Evolutionary conservation across 345 rosid genomes (phyloP).

Genomic region (Pistacia vera): DNA sequence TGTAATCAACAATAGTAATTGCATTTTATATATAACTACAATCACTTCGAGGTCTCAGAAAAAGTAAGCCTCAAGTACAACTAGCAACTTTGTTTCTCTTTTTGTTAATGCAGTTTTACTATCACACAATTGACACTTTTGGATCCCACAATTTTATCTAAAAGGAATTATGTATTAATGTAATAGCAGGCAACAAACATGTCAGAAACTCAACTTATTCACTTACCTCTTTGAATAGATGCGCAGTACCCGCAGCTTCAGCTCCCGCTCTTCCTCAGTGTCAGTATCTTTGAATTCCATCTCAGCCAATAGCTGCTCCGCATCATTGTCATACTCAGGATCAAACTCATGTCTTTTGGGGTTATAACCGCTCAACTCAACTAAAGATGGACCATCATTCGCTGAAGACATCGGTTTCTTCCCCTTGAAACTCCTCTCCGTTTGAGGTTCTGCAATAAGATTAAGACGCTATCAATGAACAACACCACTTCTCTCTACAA

Average conservation of each 20-base stretch:
- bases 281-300: slow-evolving; percentile 96
- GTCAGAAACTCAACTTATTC: slow-evolving; percentile 1
- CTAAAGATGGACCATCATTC: slow-evolving; percentile 66
- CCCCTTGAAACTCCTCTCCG: slow-evolving; percentile 63
- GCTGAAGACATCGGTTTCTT: slow-evolving; percentile 60
- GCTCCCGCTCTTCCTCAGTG: slow-evolving; percentile 79
- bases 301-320: slow-evolving; percentile 93
- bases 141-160: not conserved
- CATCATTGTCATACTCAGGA: slow-evolving; percentile 93
- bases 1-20: not conserved
- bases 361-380: slow-evolving; percentile 81
- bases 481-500: not conserved
- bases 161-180: not conserved
- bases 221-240: slow-evolving; percentile 81
- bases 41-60: not conserved
- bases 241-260: slow-evolving; percentile 81
- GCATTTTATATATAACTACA: not conserved
- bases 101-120: not conserved
- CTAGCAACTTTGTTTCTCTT: not conserved
- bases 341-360: slow-evolving; percentile 87
- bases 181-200: not conserved
- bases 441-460: slow-evolving; percentile 61
- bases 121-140: not conserved
- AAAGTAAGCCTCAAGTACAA: not conserved
- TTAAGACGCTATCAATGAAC: not conserved